These are phyloP conservation scores for Tuctoria greenei DNA, from an alignment of 176 grass and related monocot genomes.

Conservation along the genomic window DNA sequence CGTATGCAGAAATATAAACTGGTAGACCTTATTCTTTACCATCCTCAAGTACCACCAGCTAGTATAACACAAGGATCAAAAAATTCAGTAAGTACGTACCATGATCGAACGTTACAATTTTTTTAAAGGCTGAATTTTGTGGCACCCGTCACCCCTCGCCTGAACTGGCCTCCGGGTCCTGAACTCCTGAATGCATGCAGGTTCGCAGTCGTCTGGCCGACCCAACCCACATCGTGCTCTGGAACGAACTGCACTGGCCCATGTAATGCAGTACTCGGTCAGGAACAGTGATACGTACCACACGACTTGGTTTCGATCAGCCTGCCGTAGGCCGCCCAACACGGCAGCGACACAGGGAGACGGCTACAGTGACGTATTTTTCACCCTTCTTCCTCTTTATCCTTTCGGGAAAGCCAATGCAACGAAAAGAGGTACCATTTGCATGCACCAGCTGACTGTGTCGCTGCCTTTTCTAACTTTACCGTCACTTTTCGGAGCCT, in stretches of 20 bases:
- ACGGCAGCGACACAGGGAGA: constrained; percentile 24
- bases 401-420: constrained; percentile 18
- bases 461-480: constrained; percentile 45
- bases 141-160: too few species aligned
- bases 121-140: neutral
- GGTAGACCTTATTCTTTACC: too few species aligned
- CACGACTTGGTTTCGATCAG: neutral
- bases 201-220: neutral
- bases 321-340: neutral
- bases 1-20: neutral
- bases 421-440: constrained; percentile 36
- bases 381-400: neutral
- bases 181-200: neutral
- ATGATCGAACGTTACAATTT: too few species aligned
- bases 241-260: constrained; percentile 20
- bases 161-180: neutral
- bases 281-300: neutral
- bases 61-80: too few species aligned
- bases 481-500: constrained; percentile 49
- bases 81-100: too few species aligned
- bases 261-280: neutral
- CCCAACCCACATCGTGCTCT: constrained; percentile 19
- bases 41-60: too few species aligned
- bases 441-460: constrained; percentile 14
- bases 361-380: neutral